These are phyloP conservation scores for Capronia epimyces DNA, from an alignment of 2,329 filamentous ascomycete genomes.

Conservation along the genomic window DNA sequence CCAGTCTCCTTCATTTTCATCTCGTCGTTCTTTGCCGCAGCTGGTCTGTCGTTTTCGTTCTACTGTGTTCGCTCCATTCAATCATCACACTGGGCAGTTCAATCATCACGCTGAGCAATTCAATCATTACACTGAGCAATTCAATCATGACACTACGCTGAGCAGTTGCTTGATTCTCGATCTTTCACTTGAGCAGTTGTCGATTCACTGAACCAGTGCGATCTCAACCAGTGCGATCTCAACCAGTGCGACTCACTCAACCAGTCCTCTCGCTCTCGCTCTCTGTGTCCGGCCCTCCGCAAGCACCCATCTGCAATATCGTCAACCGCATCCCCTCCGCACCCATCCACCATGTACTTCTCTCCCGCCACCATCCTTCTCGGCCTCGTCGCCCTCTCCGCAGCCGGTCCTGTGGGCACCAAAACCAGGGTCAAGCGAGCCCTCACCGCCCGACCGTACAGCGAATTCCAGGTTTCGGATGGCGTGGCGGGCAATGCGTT, in stretches of 20 bases:
- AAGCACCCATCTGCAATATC: no score
- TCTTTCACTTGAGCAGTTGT: no score
- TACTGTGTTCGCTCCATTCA: neutral
- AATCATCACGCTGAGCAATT: no score
- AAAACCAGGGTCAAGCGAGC: neutral
- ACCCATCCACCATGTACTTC: conserved; percentile 9
- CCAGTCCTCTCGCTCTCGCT: no score
- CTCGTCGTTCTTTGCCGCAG: conserved; percentile 1
- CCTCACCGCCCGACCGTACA: conserved; percentile 14
- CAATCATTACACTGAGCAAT: no score
- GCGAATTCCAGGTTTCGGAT: conserved; percentile 29
- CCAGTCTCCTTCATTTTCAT: neutral
- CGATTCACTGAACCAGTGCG: no score
- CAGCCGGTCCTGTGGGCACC: conserved; percentile 6
- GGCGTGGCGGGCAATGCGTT: conserved; percentile 51
- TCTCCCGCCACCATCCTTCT: conserved; percentile 13
- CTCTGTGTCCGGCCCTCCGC: no score
- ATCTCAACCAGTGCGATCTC: no score
- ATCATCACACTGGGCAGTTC: neutral
- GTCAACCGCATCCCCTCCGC: no score
- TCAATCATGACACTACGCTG: no score
- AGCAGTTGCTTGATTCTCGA: no score
- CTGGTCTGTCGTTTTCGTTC: conserved; percentile 12
- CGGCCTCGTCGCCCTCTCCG: conserved; percentile 12
- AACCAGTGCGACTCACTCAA: no score